These are phyloP conservation scores for Phyllosticta ampelicida DNA, from an alignment of 2,329 filamentous ascomycete genomes.

Conservation along the genomic window DNA sequence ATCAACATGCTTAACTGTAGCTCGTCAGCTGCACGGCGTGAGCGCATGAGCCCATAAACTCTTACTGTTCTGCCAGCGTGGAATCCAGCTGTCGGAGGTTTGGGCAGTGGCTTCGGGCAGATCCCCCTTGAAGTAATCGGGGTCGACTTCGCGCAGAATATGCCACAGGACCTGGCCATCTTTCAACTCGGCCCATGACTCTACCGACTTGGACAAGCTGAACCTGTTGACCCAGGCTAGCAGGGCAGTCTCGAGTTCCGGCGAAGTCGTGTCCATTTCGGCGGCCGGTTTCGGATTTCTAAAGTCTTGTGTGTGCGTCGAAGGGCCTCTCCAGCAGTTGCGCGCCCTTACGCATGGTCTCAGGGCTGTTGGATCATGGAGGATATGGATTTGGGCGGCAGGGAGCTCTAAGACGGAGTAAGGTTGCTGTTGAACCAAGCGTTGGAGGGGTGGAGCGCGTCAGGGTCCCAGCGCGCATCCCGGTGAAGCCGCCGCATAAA, in stretches of 20 bases:
- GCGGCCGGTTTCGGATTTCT: background rate
- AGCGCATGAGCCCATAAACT: background rate
- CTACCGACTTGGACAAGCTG: conserved; percentile 26
- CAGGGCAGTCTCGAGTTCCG: conserved; percentile 11
- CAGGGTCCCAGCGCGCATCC: background rate
- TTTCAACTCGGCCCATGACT: conserved; percentile 33
- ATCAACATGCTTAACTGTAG: conserved; percentile 37
- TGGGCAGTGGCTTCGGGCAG: conserved; percentile 36
- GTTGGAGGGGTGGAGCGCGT: background rate
- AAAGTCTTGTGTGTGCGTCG: background rate
- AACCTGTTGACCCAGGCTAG: conserved; percentile 27
- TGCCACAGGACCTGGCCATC: conserved; percentile 39
- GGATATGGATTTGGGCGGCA: background rate
- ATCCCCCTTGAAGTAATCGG: conserved; percentile 37
- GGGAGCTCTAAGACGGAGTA: background rate
- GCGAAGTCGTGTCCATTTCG: conserved; percentile 9
- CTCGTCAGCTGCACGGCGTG: conserved; percentile 5
- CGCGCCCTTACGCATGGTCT: background rate
- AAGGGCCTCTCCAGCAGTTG: background rate
- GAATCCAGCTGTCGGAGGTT: conserved; percentile 39
- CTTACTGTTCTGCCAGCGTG: conserved; percentile 39
- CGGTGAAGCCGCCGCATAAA: background rate
- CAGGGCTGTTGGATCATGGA: background rate
- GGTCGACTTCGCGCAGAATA: conserved; percentile 37
- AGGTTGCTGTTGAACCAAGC: background rate